Evolutionary conservation across 169 alveolate species (phyloP), one percentile per base, ranked within the genome.

Genomic region (Toxoplasma gondii): DNA sequence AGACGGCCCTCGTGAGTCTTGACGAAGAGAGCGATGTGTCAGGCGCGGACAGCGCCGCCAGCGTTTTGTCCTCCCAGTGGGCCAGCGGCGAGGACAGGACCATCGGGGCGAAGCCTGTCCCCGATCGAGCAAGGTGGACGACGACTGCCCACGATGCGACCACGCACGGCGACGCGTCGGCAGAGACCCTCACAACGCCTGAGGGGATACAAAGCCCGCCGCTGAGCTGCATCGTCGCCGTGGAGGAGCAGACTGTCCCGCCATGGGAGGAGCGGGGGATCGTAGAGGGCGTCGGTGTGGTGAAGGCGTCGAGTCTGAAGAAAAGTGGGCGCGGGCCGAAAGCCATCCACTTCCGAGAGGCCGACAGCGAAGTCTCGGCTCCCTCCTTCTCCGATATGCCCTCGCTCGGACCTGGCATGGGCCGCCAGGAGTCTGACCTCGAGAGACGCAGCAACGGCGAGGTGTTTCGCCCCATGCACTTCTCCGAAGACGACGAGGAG

Each of bases 261-360:
- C 44, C 44, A 27, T 24, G 10, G 39, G 39, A n/a, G 86, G 86
- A 38, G 1, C 4, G 86, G 86, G 2, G 10, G 44, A n/a, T 1
- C 39, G 43, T 1, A 19, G 86, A n/a, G 29, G 86, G 86, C 9
- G n/a, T 78, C 45, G 86, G 86, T 45, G 86, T 78, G 2, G 45
- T 78, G 27, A 17, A n/a, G 27, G 29, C 22, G 10, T 41, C 43
- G 39, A 31, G 29, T 7, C 27, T 0, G 27, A 78, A 78, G 43
- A 78, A 78, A 4, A 4, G 10, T 1, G 39, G 49, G 27, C n/a
- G 10, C 45, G 43, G 39, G n/a, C 45, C 27, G 44, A 78, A 38
- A 45, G 86, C n/a, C 44, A 19, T 78, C 45, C 86, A 31, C 86
- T 78, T 78, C 44, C 39, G 86, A n/a, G 86, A 78, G 45, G n/a